Evolutionary conservation across 139 green algal genomes (phyloP).

Genomic region (Chlorella sp.): DNA sequence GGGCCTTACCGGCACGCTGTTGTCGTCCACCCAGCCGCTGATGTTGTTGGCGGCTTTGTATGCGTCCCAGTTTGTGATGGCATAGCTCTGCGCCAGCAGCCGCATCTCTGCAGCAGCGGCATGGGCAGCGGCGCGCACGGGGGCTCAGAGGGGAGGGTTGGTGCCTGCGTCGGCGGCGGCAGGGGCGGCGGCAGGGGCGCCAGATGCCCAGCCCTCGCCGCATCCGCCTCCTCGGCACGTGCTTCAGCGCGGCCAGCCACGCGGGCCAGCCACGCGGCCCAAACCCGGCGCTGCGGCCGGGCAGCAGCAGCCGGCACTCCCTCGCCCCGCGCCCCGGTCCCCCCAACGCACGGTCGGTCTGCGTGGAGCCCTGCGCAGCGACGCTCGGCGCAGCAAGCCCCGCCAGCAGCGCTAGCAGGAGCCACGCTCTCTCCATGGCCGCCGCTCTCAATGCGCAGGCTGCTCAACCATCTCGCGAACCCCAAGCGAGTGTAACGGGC

Average conservation of each 20-base stretch:
- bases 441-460: no score
- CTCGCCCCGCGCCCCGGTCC: neutral
- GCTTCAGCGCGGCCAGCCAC: neutral
- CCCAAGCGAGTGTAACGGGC: no score
- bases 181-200: neutral
- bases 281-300: neutral
- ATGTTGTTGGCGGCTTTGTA: neutral
- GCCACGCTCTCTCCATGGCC: no score
- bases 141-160: no score
- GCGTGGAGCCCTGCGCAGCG: neutral
- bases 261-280: neutral
- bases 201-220: neutral
- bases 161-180: neutral
- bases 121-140: neutral
- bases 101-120: constrained; percentile 5
- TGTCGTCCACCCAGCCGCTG: constrained; percentile 17
- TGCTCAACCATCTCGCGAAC: no score
- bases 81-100: constrained; percentile 3
- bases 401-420: no score
- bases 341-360: neutral
- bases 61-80: constrained; percentile 19
- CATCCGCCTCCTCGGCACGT: neutral
- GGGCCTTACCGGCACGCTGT: neutral
- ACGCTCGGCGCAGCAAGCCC: no score
- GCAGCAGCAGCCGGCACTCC: neutral